These are phyloP conservation scores for Ceratocystis harringtonii DNA, from an alignment of 2,329 filamentous ascomycete species.

Conservation along the genomic window DNA sequence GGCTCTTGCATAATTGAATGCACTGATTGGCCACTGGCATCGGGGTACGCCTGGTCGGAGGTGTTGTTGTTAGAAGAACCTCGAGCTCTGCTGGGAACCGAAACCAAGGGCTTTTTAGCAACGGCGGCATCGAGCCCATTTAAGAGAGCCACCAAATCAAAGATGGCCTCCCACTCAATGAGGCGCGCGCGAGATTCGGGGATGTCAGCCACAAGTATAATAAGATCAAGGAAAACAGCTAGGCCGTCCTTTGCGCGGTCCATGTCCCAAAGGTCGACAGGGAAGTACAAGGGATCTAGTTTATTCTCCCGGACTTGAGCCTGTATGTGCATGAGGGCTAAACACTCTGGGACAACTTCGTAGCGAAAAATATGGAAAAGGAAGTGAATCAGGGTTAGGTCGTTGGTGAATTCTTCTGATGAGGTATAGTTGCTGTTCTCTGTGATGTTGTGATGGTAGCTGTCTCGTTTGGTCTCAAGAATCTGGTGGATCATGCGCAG, in stretches of 20 bases:
- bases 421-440: conserved; percentile 15
- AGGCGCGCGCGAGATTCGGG: conserved; percentile 69
- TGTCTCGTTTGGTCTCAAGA: conserved; percentile 14
- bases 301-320: conserved; percentile 69
- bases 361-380: conserved; percentile 85
- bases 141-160: conserved; percentile 74
- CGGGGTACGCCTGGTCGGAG: conserved; percentile 27
- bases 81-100: conserved; percentile 18
- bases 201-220: conserved; percentile 77
- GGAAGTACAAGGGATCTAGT: conserved; percentile 71
- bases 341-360: conserved; percentile 84
- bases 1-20: conserved; percentile 41
- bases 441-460: neutral
- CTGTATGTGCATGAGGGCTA: conserved; percentile 86
- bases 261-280: conserved; percentile 94
- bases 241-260: conserved; percentile 90
- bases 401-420: conserved; percentile 15
- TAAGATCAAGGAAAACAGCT: conserved; percentile 86
- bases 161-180: conserved; percentile 81
- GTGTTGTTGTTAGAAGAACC: conserved; percentile 27
- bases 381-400: conserved; percentile 50
- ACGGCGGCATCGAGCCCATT: conserved; percentile 80
- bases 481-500: conserved; percentile 54
- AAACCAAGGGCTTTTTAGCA: conserved; percentile 58
- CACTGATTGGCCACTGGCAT: conserved; percentile 2